phyloP scores from a whole-genome alignment of 2,329 filamentous ascomycete genomes.

The Fusarium ambrosium region DNA sequence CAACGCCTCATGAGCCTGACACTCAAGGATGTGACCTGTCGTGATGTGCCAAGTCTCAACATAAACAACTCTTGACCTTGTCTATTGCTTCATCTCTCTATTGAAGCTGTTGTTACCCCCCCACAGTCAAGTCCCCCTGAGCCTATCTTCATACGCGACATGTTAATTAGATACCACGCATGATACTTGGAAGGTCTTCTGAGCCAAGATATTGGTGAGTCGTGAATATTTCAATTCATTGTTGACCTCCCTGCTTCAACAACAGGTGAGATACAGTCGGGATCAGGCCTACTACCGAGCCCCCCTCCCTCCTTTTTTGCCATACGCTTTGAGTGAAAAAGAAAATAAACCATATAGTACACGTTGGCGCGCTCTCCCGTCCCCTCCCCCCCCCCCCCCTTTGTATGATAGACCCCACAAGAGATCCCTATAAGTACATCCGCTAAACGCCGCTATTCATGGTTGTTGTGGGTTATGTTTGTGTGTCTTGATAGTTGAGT shows the following conservation, averaged over 20 bases:
- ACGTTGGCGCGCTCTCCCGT: slow-evolving; percentile 26
- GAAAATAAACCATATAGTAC: slow-evolving; percentile 40
- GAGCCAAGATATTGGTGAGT: not conserved
- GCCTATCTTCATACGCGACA: not conserved
- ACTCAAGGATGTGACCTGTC: not conserved
- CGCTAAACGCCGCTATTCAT: slow-evolving; percentile 48
- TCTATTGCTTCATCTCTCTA: not conserved
- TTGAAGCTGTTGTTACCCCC: not conserved
- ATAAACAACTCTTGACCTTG: not conserved
- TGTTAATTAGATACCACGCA: not conserved
- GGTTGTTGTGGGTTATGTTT: slow-evolving; percentile 37
- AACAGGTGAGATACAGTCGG: slow-evolving; percentile 14
- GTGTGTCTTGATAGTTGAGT: slow-evolving; percentile 31
- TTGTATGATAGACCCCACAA: slow-evolving; percentile 30
- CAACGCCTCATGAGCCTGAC: not conserved
- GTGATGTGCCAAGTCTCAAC: not conserved
- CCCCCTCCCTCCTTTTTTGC: slow-evolving; percentile 29
- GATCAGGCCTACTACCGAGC: slow-evolving; percentile 19
- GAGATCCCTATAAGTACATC: slow-evolving; percentile 47
- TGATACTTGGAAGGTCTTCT: not conserved
- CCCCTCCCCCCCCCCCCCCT: slow-evolving; percentile 7
- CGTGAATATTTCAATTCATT: slow-evolving; percentile 32
- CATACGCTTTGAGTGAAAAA: slow-evolving; percentile 21
- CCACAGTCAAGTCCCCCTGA: no score
- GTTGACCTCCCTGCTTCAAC: slow-evolving; percentile 13